Percentiles rank a stretch among this genome's conserved stretches.
Conservation (phyloP, 2,329 filamentous ascomycete genomes). For the Fusarium paranaense region DNA sequence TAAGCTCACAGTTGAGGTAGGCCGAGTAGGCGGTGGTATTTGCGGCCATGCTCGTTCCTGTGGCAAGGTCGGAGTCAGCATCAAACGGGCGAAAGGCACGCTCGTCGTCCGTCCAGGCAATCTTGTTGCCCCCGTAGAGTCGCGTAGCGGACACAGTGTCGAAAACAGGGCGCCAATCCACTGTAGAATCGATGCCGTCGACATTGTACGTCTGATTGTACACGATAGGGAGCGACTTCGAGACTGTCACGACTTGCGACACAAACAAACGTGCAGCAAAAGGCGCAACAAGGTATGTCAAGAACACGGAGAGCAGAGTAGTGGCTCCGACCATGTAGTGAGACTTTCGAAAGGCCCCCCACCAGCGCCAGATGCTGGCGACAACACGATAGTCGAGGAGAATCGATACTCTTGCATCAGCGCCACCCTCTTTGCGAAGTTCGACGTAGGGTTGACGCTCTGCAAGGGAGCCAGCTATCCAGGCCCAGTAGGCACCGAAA, state of each 20-base stretch:
- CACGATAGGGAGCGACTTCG: neutral
- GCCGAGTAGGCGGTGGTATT: constrained; percentile 17
- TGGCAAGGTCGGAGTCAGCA: neutral
- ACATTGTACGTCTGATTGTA: constrained; percentile 9
- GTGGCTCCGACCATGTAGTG: constrained; percentile 18
- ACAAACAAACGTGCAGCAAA: constrained; percentile 30
- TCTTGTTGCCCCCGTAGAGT: constrained; percentile 6
- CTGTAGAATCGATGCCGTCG: constrained; percentile 4
- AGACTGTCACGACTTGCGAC: constrained; percentile 3
- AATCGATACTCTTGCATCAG: constrained; percentile 11
- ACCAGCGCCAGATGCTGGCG: constrained; percentile 20
- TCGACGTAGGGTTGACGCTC: constrained; percentile 31
- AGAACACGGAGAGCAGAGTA: constrained; percentile 17
- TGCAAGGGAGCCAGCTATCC: constrained; percentile 22
- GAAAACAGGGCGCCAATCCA: constrained; percentile 30
- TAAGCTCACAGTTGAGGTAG: constrained; percentile 14
- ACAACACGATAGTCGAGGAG: constrained; percentile 21
- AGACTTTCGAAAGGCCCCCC: constrained; percentile 22
- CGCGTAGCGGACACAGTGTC: constrained; percentile 17
- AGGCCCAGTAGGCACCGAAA: constrained; percentile 26
- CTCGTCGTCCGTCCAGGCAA: constrained; percentile 22
- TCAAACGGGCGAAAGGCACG: constrained; percentile 21
- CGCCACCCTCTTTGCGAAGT: constrained; percentile 14
- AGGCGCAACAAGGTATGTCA: constrained; percentile 17
- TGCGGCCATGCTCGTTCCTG: neutral